These are phyloP conservation scores for Candida loeiensis DNA, from an alignment of 805 yeast genomes.

Conservation along the genomic window DNA sequence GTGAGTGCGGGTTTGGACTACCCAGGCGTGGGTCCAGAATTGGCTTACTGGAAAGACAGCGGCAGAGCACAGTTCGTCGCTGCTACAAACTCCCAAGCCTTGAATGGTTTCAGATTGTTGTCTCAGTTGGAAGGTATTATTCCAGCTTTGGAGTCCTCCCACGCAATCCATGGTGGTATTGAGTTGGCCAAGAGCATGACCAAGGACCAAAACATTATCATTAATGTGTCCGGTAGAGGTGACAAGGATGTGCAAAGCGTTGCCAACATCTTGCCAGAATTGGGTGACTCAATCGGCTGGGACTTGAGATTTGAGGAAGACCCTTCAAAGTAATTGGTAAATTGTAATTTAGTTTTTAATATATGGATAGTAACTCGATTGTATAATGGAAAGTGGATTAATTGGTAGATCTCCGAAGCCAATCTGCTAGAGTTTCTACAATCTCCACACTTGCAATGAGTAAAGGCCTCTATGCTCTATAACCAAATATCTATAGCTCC, in stretches of 20 bases:
- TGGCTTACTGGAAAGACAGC: slow-evolving; percentile 89
- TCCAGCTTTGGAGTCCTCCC: slow-evolving; percentile 97
- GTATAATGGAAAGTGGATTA: no score
- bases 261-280: slow-evolving; percentile 85
- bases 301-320: slow-evolving; percentile 80
- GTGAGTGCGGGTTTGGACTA: slow-evolving; percentile 98
- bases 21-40: slow-evolving; percentile 99
- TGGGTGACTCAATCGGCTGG: slow-evolving; percentile 94
- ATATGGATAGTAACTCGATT: slow-evolving; percentile 1
- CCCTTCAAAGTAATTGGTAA: slow-evolving; percentile 28
- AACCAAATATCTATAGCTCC: no score
- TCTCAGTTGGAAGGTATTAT: slow-evolving; percentile 96
- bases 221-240: slow-evolving; percentile 96
- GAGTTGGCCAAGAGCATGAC: slow-evolving; percentile 80
- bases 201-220: slow-evolving; percentile 75
- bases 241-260: slow-evolving; percentile 98
- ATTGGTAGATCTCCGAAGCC: no score
- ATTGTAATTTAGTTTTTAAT: background rate
- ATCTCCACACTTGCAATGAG: no score
- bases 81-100: slow-evolving; percentile 93
- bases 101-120: slow-evolving; percentile 81
- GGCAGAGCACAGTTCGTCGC: slow-evolving; percentile 91
- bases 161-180: slow-evolving; percentile 90
- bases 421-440: no score
- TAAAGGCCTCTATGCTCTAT: no score